phyloP scores from a whole-genome alignment of 2,329 filamentous ascomycete species.

The Furcasterigmium sp. region DNA sequence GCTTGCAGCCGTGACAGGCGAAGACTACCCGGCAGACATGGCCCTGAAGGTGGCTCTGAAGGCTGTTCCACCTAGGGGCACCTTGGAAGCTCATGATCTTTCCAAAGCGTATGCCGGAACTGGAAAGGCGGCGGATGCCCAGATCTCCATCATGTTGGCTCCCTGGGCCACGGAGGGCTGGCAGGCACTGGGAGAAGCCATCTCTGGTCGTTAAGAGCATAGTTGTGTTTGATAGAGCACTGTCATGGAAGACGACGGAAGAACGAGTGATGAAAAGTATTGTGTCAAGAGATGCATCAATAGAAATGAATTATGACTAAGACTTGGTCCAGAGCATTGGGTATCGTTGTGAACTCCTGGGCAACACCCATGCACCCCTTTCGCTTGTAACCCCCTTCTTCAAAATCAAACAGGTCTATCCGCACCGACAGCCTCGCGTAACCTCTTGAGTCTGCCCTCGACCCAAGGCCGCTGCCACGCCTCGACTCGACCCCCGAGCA shows the following conservation, averaged over 20 bases:
- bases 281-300: background rate
- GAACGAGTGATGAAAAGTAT: background rate
- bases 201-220: constrained; percentile 16
- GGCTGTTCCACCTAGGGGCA: constrained; percentile 67
- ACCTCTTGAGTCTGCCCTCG: constrained; percentile 60
- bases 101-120: constrained; percentile 71
- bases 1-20: constrained; percentile 56
- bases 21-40: constrained; percentile 63
- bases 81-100: constrained; percentile 63
- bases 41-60: constrained; percentile 73
- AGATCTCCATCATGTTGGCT: constrained; percentile 71
- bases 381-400: too few relatives aligned
- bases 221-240: background rate
- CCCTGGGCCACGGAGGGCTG: constrained; percentile 71
- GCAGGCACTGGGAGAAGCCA: constrained; percentile 44
- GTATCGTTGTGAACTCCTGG: constrained; percentile 2
- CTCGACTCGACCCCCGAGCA: constrained; percentile 87
- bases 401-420: constrained; percentile 10
- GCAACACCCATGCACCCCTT: background rate
- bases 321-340: background rate
- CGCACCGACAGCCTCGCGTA: constrained; percentile 55
- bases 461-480: constrained; percentile 73
- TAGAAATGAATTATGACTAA: background rate
- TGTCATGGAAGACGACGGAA: background rate
- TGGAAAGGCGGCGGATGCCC: constrained; percentile 65